Evolutionary conservation across 2,329 filamentous ascomycete species (phyloP), one percentile per base, ranked within the genome.

Genomic region (Colletotrichum musae): DNA sequence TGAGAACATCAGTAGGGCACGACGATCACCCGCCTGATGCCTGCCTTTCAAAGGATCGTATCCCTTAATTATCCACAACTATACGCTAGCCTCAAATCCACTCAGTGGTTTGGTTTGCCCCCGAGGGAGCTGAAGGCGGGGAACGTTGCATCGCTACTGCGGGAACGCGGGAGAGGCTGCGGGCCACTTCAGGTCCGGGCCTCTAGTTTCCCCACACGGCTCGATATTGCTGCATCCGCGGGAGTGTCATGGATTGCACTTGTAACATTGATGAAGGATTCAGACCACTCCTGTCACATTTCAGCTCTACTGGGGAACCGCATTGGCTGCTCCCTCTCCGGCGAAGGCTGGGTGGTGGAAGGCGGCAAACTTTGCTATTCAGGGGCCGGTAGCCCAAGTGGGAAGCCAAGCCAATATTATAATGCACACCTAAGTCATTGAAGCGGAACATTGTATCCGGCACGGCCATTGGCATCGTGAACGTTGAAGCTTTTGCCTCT

Each of bases 341-440:
- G 3, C 10, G 5, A 16, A 64, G 28, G n/a, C 32, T 26, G 18
- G 32, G 13, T n/a, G 15, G 26, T 10, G 32, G 39, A 58, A 7
- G 45, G 26, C 28, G 21, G 15, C n/a, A 59, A n/a, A 36, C 16
- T 41, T 21, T 50, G 9, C 3, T 2, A 43, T 26, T 39, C 18
- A 41, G 21, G 21, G 58, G 6, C 28, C 9, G 15, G 50, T 13
- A 13, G 12, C 24, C 5, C 45, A 54, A 53, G 48, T 15, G 28
- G 50, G 16, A 41, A 50, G 64, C 64, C 58, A 66, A 56, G 50
- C 58, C 64, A 62, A 62, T 66, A 62, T 41, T 56, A 13, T 3
- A 13, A 41, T n/a, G 58, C 41, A 32, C 21, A 50, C 6, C 41
- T 10, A 50, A 21, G 41, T n/a, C 28, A 26, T 26, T 41, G 43